Evolutionary conservation across 1,139 yeast genomes (phyloP).

Genomic region (Pichia sp.): DNA sequence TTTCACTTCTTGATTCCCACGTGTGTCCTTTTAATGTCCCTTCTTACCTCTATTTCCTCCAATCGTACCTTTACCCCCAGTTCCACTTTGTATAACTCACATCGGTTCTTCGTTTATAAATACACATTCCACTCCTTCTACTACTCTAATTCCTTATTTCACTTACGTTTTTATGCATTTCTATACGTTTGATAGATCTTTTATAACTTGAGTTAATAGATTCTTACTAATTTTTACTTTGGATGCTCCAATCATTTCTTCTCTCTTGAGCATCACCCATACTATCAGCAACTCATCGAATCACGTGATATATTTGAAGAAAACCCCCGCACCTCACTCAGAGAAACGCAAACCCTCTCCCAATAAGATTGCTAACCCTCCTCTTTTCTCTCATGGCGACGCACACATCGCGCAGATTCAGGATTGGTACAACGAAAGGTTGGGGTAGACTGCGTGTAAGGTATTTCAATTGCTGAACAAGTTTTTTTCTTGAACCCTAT

Average conservation of each 20-base stretch:
- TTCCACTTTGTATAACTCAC: not conserved
- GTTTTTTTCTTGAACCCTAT: slow-evolving; percentile 1
- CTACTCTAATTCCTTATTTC: not conserved
- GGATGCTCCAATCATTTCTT: too few relatives aligned
- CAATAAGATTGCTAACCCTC: not conserved
- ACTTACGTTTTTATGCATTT: not conserved
- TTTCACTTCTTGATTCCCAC: not conserved
- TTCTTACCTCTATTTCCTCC: not conserved
- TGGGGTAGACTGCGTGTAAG: not conserved
- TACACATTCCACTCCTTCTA: not conserved
- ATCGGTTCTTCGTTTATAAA: not conserved
- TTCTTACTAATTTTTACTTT: too few relatives aligned
- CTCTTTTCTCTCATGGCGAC: not conserved
- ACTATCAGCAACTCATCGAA: too few relatives aligned
- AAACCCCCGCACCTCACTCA: slow-evolving; percentile 15
- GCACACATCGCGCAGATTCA: not conserved
- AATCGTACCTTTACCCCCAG: not conserved
- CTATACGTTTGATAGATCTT: not conserved
- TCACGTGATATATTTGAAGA: not conserved
- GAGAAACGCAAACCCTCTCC: not conserved
- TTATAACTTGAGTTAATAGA: not conserved
- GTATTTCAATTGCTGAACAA: not conserved
- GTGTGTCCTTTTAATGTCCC: not conserved
- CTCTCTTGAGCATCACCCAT: too few relatives aligned
- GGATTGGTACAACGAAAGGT: not conserved